Conservation (phyloP, 306 rosid genomes). For the Quillaja saponaria region DNA sequence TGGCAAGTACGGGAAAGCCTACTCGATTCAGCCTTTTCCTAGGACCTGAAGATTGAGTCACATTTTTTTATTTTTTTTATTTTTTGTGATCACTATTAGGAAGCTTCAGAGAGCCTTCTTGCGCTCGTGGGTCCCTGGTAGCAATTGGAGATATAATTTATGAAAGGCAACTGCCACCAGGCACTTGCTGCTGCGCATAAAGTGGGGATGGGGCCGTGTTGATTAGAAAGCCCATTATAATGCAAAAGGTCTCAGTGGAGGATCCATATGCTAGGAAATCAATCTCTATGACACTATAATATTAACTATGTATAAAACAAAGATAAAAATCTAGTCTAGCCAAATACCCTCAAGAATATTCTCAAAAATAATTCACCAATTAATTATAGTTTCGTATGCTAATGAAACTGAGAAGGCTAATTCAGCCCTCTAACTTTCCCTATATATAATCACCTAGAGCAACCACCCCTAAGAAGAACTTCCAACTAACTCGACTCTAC, state of each 20-base stretch:
- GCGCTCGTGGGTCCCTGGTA: constrained; percentile 16
- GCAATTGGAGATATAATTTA: constrained; percentile 18
- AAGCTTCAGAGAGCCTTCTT: constrained; percentile 40
- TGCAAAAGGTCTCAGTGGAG: constrained; percentile 47
- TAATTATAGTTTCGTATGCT: background rate
- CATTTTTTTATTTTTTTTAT: constrained; percentile 19
- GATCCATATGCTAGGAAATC: constrained; percentile 42
- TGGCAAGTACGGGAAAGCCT: constrained; percentile 22
- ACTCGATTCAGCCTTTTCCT: constrained; percentile 24
- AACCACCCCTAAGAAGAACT: constrained; percentile 27
- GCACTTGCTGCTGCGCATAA: constrained; percentile 31
- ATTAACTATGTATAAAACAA: background rate
- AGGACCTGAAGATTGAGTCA: constrained; percentile 34
- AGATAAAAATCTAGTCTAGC: constrained; percentile 1
- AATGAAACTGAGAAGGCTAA: constrained; percentile 18
- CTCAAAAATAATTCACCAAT: constrained; percentile 7
- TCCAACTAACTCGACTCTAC: constrained; percentile 19
- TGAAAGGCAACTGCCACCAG: constrained; percentile 27
- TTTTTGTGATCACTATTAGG: constrained; percentile 12
- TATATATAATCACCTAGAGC: constrained; percentile 25
- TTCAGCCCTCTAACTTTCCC: constrained; percentile 14
- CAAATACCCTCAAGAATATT: constrained; percentile 34
- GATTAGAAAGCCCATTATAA: constrained; percentile 49
- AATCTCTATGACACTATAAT: constrained; percentile 31
- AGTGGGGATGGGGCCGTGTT: constrained; percentile 50